These are phyloP conservation scores for Colletotrichum acutatum DNA, from an alignment of 2,329 filamentous ascomycete species.

Conservation along the genomic window DNA sequence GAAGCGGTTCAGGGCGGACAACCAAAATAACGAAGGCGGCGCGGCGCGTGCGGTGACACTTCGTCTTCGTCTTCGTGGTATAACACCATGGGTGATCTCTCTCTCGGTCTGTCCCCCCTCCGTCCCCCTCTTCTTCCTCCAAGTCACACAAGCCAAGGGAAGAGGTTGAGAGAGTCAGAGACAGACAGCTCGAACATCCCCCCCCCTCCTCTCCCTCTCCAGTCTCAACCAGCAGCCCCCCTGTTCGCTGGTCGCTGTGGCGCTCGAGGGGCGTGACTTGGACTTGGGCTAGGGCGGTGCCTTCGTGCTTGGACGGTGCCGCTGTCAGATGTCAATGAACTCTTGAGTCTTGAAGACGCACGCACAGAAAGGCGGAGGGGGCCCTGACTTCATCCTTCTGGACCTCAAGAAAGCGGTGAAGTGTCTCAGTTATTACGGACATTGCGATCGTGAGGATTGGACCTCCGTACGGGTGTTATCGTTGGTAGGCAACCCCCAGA, in stretches of 20 bases:
- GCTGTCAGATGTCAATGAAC: conserved; percentile 32
- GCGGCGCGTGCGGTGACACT: conserved; percentile 24
- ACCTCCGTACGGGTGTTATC: neutral
- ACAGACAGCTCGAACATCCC: neutral
- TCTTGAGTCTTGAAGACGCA: neutral
- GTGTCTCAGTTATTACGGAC: conserved; percentile 4
- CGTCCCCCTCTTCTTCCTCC: neutral
- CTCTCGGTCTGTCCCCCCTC: neutral
- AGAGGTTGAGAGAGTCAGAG: neutral
- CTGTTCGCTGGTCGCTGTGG: conserved; percentile 18
- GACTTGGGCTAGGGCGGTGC: conserved; percentile 12
- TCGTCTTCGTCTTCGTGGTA: neutral
- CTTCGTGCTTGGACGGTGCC: conserved; percentile 13
- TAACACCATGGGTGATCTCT: neutral
- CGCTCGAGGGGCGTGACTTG: conserved; percentile 19
- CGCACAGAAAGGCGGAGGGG: neutral
- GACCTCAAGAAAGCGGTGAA: conserved; percentile 18
- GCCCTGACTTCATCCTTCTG: neutral
- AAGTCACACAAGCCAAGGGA: neutral
- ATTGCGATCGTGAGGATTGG: neutral
- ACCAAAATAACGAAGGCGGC: neutral
- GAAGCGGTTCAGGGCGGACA: neutral
- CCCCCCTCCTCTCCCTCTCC: neutral
- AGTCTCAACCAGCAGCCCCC: neutral
- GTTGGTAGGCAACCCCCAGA: neutral